These are phyloP conservation scores for Chrysochromulina parva DNA, from an alignment of 78 protist species.

Conservation along the genomic window DNA sequence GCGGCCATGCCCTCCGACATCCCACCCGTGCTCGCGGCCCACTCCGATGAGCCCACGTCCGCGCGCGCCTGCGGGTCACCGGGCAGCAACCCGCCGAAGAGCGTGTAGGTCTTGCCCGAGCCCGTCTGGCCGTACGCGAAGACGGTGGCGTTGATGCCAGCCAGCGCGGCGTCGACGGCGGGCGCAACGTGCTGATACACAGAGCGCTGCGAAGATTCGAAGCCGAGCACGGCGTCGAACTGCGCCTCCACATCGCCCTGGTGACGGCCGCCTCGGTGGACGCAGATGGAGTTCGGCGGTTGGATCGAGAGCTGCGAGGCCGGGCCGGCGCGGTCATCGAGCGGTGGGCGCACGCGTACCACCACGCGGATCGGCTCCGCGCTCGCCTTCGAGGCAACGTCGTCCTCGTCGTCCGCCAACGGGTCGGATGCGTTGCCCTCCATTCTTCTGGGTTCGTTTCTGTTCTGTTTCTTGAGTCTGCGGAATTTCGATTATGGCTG, in stretches of 20 bases:
- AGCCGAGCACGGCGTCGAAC: neutral
- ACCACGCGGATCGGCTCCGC: conserved; percentile 13
- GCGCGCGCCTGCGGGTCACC: neutral
- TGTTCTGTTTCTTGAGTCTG: too few relatives aligned
- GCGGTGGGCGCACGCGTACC: conserved; percentile 3
- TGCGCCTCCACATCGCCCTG: neutral
- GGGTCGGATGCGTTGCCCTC: too few relatives aligned
- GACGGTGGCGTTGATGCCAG: neutral
- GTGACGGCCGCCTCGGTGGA: neutral
- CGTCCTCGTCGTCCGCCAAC: too few relatives aligned
- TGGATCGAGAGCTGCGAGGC: neutral
- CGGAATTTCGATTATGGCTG: too few relatives aligned
- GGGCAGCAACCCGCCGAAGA: neutral
- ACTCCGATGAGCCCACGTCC: neutral
- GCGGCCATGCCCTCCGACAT: neutral
- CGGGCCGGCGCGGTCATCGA: neutral
- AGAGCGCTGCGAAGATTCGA: neutral
- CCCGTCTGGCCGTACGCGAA: conserved; percentile 27
- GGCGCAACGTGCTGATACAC: neutral
- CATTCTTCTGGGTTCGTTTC: too few relatives aligned
- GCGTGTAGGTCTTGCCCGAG: conserved; percentile 18
- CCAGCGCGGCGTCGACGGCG: neutral
- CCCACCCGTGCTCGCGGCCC: neutral
- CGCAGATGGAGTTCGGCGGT: neutral
- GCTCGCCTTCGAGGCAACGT: too few relatives aligned